phyloP scores from a whole-genome alignment of 2,329 filamentous ascomycete genomes.

The Fusarium verticillioides region DNA sequence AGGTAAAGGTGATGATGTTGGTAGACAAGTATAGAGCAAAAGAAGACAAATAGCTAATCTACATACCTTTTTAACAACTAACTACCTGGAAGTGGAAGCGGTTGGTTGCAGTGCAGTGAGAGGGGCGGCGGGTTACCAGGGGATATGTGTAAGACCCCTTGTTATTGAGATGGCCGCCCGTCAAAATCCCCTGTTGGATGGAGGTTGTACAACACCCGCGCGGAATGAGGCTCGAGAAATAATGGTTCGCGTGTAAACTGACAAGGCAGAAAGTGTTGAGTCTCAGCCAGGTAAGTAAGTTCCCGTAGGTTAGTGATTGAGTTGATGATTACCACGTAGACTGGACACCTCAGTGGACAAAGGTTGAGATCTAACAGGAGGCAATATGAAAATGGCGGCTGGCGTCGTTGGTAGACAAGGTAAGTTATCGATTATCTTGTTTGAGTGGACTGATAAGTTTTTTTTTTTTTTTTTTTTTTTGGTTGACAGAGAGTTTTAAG shows the following conservation, averaged over 20 bases:
- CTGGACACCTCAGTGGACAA: background rate
- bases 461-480: background rate
- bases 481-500: background rate
- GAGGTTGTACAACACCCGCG: slow-evolving; percentile 9
- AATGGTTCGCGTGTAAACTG: slow-evolving; percentile 18
- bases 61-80: slow-evolving; percentile 21
- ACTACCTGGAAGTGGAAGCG: background rate
- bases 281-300: slow-evolving; percentile 1
- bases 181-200: slow-evolving; percentile 10
- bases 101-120: slow-evolving; percentile 12
- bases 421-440: background rate
- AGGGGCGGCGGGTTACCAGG: background rate
- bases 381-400: background rate
- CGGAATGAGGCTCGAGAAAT: slow-evolving; percentile 23
- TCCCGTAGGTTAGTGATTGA: background rate
- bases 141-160: slow-evolving; percentile 25
- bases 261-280: slow-evolving; percentile 20
- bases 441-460: background rate
- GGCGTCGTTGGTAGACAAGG: background rate
- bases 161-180: slow-evolving; percentile 5
- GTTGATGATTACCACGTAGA: background rate
- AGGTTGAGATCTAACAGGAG: background rate
- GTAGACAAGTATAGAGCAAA: slow-evolving; percentile 1
- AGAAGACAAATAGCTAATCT: background rate
- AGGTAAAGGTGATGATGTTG: background rate